These are phyloP conservation scores for Talinum fruticosum DNA, from an alignment of 148 eudicot genomes.

Conservation along the genomic window DNA sequence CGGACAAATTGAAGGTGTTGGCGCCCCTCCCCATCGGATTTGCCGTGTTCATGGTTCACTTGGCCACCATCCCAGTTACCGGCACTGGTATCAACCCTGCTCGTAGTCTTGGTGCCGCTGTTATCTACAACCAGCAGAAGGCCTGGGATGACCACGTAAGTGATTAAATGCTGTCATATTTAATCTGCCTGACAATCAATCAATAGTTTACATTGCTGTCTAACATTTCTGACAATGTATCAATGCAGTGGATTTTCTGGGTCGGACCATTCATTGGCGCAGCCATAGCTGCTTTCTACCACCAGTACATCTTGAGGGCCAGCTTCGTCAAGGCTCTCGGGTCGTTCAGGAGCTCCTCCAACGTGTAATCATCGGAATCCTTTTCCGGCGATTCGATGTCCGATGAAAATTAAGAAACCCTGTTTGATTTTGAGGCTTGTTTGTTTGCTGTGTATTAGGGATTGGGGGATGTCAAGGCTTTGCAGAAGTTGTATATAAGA, in stretches of 20 bases:
- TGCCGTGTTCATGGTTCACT: conserved; percentile 12
- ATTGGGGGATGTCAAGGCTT: neutral
- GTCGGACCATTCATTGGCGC: conserved; percentile 12
- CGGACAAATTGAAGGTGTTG: neutral
- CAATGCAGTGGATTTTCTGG: conserved; percentile 10
- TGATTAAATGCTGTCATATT: neutral
- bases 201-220: too few species aligned
- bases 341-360: conserved; percentile 10
- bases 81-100: conserved; percentile 13
- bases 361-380: neutral
- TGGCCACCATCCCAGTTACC: conserved; percentile 7
- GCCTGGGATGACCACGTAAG: conserved; percentile 12
- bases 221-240: neutral
- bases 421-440: neutral
- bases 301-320: neutral
- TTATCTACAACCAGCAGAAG: conserved; percentile 1
- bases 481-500: conserved; percentile 1
- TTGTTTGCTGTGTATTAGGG: neutral
- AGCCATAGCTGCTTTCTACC: conserved; percentile 6
- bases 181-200: too few species aligned
- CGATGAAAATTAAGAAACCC: neutral
- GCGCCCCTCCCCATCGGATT: conserved; percentile 10
- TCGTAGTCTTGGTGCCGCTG: conserved; percentile 10
- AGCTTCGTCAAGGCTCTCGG: conserved; percentile 7
- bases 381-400: too few species aligned